Evolutionary conservation across 73 alveolate species (phyloP).

Genomic region (Paramecium octaurelia): DNA sequence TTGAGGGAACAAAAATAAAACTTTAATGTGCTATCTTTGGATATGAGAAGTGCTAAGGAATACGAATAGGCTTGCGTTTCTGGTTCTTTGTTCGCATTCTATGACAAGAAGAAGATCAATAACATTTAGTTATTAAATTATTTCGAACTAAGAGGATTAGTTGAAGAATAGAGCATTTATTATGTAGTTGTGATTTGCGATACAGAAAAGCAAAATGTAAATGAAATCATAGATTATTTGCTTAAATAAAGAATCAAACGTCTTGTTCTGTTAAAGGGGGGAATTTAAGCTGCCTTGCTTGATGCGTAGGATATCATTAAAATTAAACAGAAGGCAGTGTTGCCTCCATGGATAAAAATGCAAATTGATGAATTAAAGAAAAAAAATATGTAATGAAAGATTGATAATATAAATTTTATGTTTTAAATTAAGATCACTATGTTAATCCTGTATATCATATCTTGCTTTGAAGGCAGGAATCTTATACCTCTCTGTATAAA

Average conservation of each 20-base stretch:
- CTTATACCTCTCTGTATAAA: background rate
- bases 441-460: background rate
- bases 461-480: background rate
- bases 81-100: background rate
- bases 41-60: conserved; percentile 4
- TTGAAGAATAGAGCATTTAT: background rate
- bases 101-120: background rate
- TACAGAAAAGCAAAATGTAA: background rate
- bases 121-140: background rate
- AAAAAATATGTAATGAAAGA: background rate
- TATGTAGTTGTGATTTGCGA: background rate
- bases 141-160: background rate
- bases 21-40: background rate
- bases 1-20: background rate
- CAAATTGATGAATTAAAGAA: conserved; percentile 25
- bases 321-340: background rate
- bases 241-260: background rate
- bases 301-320: background rate
- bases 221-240: background rate
- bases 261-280: background rate
- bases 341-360: background rate
- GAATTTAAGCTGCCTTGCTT: background rate
- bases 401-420: background rate
- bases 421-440: background rate
- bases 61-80: background rate